A percentile compares a stretch with the other conserved stretches of the same genome.
Conservation (phyloP, 257 asterid genomes). For the Knoxia roxburghii region DNA sequence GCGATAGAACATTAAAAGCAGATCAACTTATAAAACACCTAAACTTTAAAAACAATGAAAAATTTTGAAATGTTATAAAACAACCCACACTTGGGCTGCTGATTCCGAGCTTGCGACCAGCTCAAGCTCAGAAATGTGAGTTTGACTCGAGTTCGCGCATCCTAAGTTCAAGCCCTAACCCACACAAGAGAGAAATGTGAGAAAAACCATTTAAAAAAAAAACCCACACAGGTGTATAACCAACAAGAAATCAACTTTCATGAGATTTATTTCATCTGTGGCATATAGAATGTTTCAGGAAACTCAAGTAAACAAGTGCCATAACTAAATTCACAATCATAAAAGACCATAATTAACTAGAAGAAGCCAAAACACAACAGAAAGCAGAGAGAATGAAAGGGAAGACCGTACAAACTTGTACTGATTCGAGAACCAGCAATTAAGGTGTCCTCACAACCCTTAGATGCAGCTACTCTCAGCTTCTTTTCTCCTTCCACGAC, state of each 20-base stretch:
- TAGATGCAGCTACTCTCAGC: not conserved
- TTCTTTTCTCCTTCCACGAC: not conserved
- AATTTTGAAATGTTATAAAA: not conserved
- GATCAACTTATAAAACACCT: not conserved
- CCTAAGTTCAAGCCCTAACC: too few relatives aligned
- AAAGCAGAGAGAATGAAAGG: not conserved
- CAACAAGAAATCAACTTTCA: not conserved
- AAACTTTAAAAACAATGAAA: not conserved
- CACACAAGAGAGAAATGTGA: too few relatives aligned
- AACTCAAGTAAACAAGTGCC: not conserved
- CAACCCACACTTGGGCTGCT: too few relatives aligned
- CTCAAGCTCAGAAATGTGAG: too few relatives aligned
- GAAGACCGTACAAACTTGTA: not conserved
- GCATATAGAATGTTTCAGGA: not conserved
- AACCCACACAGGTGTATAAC: too few relatives aligned
- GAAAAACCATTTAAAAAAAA: too few relatives aligned
- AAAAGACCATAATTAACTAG: not conserved
- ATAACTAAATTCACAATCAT: not conserved
- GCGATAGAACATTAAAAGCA: not conserved
- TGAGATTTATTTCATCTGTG: not conserved
- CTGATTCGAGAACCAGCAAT: not conserved
- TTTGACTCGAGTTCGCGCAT: too few relatives aligned
- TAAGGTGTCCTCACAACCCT: not conserved
- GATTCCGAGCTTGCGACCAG: too few relatives aligned
- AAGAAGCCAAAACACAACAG: not conserved